A percentile compares a stretch with the other conserved stretches of the same genome.
Evolutionary conservation across 1,139 yeast species (phyloP).

Genomic region (Yamadazyma atmosphaerica): DNA sequence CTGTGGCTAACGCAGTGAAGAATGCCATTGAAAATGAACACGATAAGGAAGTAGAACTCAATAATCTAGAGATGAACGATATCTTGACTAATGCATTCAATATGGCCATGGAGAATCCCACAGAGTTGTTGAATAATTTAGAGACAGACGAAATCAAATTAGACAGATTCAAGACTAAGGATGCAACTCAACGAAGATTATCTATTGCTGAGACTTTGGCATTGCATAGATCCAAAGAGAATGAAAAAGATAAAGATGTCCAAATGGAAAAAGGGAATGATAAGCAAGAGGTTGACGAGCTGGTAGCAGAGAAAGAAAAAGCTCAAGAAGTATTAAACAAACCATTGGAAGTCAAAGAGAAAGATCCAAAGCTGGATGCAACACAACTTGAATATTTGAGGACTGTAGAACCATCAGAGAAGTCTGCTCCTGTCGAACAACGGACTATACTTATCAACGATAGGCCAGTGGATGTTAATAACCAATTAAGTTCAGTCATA

Average conservation of each 20-base stretch:
- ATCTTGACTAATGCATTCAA: slow-evolving; percentile 72
- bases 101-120: slow-evolving; percentile 70
- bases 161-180: slow-evolving; percentile 8
- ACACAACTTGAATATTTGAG: no score
- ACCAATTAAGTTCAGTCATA: slow-evolving; percentile 25
- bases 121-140: slow-evolving; percentile 51
- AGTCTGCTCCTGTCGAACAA: background rate
- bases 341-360: no score
- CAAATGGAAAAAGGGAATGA: slow-evolving; percentile 12
- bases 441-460: background rate
- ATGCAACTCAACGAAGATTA: slow-evolving; percentile 31
- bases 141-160: slow-evolving; percentile 32
- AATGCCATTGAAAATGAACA: slow-evolving; percentile 26
- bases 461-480: slow-evolving; percentile 18
- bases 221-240: slow-evolving; percentile 46
- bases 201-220: slow-evolving; percentile 71
- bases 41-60: slow-evolving; percentile 45
- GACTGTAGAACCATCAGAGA: no score
- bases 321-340: background rate
- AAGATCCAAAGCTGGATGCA: no score
- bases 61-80: slow-evolving; percentile 57
- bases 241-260: slow-evolving; percentile 6
- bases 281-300: background rate
- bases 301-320: background rate
- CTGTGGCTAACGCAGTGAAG: slow-evolving; percentile 28